Percentiles rank a stretch among this genome's conserved stretches.
Conservation (phyloP, 1,284 basidiomycete genomes). For the Schizophyllum amplum region DNA sequence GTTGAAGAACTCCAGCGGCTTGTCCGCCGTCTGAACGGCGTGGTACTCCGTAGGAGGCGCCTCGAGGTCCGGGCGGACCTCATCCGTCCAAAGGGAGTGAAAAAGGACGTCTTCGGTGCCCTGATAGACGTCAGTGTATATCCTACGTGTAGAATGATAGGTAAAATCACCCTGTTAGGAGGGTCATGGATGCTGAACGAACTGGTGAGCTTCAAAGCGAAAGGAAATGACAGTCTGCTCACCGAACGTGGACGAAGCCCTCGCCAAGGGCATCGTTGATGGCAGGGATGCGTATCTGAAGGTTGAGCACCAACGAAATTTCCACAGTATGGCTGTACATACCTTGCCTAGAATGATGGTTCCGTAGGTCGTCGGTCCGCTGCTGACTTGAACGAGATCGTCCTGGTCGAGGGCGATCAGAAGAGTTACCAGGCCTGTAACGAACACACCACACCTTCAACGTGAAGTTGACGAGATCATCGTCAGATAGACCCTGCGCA, state of each 20-base stretch:
- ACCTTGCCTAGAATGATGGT: conserved; percentile 71
- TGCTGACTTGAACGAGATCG: conserved; percentile 51
- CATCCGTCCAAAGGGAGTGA: conserved; percentile 65
- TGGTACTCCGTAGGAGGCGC: conserved; percentile 49
- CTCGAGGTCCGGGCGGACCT: conserved; percentile 43
- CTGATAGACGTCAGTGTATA: conserved; percentile 25
- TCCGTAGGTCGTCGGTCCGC: conserved; percentile 48
- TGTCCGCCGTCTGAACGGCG: conserved; percentile 53
- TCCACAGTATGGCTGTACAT: conserved; percentile 19
- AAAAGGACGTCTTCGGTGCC: conserved; percentile 57
- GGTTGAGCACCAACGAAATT: conserved; percentile 7
- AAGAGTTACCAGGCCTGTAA: background rate
- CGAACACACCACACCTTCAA: conserved; percentile 25
- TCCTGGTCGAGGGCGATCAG: conserved; percentile 15
- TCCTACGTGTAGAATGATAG: conserved; percentile 1
- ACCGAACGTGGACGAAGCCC: conserved; percentile 71
- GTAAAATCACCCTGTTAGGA: conserved; percentile 48
- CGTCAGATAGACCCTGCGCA: conserved; percentile 42
- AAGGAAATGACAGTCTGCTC: conserved; percentile 15
- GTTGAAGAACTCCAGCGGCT: conserved; percentile 66
- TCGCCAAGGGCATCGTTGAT: conserved; percentile 52
- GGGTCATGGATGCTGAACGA: conserved; percentile 59
- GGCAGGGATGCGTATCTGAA: conserved; percentile 30
- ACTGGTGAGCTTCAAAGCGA: conserved; percentile 6
- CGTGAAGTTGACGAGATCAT: conserved; percentile 42